Conservation (phyloP, 495 filamentous ascomycete genomes). For the Immersiella caudata region DNA sequence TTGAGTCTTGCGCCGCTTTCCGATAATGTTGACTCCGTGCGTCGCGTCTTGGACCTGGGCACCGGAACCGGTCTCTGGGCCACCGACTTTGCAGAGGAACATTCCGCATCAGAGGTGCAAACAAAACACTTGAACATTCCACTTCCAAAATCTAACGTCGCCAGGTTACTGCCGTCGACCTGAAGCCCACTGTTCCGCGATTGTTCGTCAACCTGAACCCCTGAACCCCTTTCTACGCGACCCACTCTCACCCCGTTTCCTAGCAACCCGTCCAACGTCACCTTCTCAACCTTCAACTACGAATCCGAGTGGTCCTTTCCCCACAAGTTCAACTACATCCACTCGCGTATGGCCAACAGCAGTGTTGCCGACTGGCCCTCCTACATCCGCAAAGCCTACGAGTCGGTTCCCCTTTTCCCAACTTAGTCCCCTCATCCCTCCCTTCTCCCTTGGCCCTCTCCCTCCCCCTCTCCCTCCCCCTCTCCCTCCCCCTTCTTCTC, state of each 20-base stretch:
- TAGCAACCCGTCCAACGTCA: constrained; percentile 4
- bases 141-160: not conserved
- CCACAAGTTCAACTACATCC: constrained; percentile 13
- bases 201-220: not conserved
- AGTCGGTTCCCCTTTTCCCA: not conserved
- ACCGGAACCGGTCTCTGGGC: constrained; percentile 13
- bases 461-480: too few species aligned
- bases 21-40: not conserved
- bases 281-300: constrained; percentile 8
- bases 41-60: constrained; percentile 6
- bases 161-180: not conserved
- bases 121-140: too few species aligned
- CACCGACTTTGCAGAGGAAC: constrained; percentile 10
- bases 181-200: not conserved
- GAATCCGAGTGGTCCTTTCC: constrained; percentile 5
- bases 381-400: constrained; percentile 9
- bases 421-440: too few species aligned
- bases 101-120: constrained; percentile 5
- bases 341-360: constrained; percentile 14
- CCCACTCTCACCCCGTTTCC: not conserved
- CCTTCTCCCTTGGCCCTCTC: too few species aligned
- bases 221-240: not conserved
- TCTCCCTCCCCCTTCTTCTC: not conserved
- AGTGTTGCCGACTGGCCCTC: constrained; percentile 1
- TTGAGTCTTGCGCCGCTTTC: constrained; percentile 5